phyloP scores from a whole-genome alignment of 2,329 filamentous ascomycete genomes.

The Fusarium robinianum region DNA sequence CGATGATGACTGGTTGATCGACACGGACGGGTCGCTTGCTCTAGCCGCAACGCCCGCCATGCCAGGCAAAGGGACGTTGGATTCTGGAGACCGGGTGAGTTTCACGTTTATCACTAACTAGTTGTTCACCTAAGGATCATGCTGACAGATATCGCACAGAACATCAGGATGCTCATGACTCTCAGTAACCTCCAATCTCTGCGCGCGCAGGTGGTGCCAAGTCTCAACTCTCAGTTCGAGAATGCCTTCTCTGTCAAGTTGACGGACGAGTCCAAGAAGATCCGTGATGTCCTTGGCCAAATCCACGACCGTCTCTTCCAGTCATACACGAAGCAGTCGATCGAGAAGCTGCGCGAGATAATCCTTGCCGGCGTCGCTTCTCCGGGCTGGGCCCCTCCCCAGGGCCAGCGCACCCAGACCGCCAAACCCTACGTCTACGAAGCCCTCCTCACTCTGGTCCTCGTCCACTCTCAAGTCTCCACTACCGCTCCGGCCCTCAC shows the following conservation, averaged over 20 bases:
- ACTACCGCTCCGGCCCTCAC: conserved; percentile 79
- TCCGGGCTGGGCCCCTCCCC: conserved; percentile 69
- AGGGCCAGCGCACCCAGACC: conserved; percentile 65
- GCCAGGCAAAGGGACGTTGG: conserved; percentile 53
- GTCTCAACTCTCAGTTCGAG: conserved; percentile 90
- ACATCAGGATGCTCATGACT: conserved; percentile 90
- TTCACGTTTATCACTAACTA: background rate
- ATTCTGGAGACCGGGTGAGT: conserved; percentile 62
- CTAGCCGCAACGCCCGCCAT: conserved; percentile 42
- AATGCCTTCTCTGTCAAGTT: conserved; percentile 92
- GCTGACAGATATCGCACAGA: conserved; percentile 56
- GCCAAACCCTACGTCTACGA: conserved; percentile 91
- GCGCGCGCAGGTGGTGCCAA: conserved; percentile 79
- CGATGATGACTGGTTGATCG: conserved; percentile 64
- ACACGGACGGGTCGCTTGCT: conserved; percentile 48
- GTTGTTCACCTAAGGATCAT: background rate
- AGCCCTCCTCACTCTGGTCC: conserved; percentile 79
- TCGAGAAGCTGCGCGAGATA: conserved; percentile 68
- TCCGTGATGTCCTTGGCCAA: conserved; percentile 85
- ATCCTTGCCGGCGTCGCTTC: conserved; percentile 74
- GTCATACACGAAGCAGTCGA: conserved; percentile 82
- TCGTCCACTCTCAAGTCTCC: conserved; percentile 88
- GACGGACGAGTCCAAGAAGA: conserved; percentile 89
- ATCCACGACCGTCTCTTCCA: conserved; percentile 92
- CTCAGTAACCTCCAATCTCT: conserved; percentile 89